Evolutionary conservation across 2,329 filamentous ascomycete genomes (phyloP).

Genomic region (Aspergillus fumigatus): DNA sequence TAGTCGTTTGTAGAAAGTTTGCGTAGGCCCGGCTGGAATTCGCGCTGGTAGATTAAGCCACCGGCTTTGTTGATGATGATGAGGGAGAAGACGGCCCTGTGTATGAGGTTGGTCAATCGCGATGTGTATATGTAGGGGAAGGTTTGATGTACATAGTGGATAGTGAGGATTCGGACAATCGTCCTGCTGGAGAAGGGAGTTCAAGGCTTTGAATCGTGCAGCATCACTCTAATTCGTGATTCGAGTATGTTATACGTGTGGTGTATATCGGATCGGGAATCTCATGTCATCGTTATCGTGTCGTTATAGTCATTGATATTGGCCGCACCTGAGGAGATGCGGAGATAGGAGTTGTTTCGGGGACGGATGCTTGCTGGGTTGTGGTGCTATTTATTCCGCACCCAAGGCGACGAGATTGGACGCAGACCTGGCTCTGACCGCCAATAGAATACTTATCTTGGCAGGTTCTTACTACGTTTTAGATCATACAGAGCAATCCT

Average conservation of each 20-base stretch:
- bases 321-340: neutral
- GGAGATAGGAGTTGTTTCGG: neutral
- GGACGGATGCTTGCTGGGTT: neutral
- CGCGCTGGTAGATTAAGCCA: conserved; percentile 91
- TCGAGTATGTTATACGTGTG: neutral
- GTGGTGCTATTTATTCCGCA: conserved; percentile 5
- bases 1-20: conserved; percentile 94
- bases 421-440: neutral
- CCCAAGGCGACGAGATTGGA: neutral
- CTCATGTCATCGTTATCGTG: neutral
- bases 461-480: neutral
- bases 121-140: conserved; percentile 7
- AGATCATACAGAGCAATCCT: neutral
- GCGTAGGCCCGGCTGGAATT: conserved; percentile 81
- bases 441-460: neutral
- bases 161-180: neutral
- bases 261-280: neutral
- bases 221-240: neutral
- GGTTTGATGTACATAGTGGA: conserved; percentile 17
- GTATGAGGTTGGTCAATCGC: neutral
- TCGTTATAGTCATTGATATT: neutral
- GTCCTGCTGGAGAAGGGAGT: neutral
- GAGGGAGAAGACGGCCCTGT: conserved; percentile 88
- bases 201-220: neutral
- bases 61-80: conserved; percentile 99